These are phyloP conservation scores for Phanerodontia chrysosporium DNA, from an alignment of 768 basidiomycete genomes.

Conservation along the genomic window DNA sequence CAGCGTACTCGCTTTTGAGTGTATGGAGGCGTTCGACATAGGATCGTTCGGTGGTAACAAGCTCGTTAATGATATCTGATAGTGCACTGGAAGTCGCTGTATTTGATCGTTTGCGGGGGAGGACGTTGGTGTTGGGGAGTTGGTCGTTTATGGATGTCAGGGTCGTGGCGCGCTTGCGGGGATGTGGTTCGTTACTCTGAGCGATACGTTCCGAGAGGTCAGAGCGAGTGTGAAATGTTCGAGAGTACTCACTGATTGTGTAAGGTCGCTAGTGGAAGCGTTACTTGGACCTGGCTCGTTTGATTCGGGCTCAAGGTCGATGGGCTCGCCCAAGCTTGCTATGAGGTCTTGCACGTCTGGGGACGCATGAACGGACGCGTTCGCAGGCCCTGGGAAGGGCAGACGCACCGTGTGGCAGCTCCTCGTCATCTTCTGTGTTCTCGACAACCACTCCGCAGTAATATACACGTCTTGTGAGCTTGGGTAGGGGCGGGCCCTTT, in stretches of 20 bases:
- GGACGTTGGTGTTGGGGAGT: neutral
- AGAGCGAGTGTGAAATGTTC: neutral
- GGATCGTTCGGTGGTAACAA: conserved; percentile 83
- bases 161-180: conserved; percentile 57
- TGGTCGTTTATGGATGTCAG: conserved; percentile 31
- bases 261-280: conserved; percentile 29
- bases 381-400: neutral
- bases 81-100: conserved; percentile 60
- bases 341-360: conserved; percentile 78
- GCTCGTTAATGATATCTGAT: conserved; percentile 74
- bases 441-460: conserved; percentile 90
- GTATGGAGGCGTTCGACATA: conserved; percentile 82
- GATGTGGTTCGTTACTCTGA: conserved; percentile 24
- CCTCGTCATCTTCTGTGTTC: conserved; percentile 65
- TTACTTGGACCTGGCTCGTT: conserved; percentile 41
- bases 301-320: conserved; percentile 46
- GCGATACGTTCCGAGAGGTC: neutral
- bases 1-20: conserved; percentile 86
- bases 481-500: conserved; percentile 31
- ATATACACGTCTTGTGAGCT: conserved; percentile 75
- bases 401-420: conserved; percentile 60
- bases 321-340: conserved; percentile 67
- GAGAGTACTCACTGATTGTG: conserved; percentile 22
- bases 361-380: neutral
- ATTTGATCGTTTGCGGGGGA: conserved; percentile 50